Evolutionary conservation across 1,284 basidiomycete genomes (phyloP).

Genomic region (Cyathus pygmaeus): DNA sequence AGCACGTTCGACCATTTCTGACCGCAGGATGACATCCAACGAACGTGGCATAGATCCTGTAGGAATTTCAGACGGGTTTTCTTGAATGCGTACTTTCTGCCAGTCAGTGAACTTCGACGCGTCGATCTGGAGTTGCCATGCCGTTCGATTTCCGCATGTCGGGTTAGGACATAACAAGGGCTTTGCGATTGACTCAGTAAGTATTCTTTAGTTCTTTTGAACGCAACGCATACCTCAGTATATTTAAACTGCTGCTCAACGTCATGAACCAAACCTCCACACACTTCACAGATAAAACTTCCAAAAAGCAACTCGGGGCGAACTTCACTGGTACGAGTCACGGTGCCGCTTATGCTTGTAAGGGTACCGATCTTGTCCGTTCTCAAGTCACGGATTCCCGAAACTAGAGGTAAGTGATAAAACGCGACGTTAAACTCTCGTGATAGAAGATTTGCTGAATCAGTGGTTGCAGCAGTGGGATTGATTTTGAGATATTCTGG

Average conservation of each 20-base stretch:
- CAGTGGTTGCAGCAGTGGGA: slow-evolving; percentile 77
- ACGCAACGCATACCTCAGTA: slow-evolving; percentile 85
- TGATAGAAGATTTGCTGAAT: slow-evolving; percentile 87
- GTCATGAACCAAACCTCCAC: slow-evolving; percentile 88
- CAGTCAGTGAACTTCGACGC: slow-evolving; percentile 98
- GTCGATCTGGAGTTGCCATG: slow-evolving; percentile 97
- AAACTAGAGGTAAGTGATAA: slow-evolving; percentile 94
- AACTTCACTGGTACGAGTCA: slow-evolving; percentile 97
- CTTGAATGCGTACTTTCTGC: slow-evolving; percentile 99
- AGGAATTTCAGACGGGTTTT: slow-evolving; percentile 98
- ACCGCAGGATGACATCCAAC: slow-evolving; percentile 94
- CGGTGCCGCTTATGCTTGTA: slow-evolving; percentile 94
- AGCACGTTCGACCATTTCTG: slow-evolving; percentile 95
- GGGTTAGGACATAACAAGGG: slow-evolving; percentile 94
- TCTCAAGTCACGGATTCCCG: slow-evolving; percentile 93
- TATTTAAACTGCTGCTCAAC: slow-evolving; percentile 99
- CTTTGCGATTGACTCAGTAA: slow-evolving; percentile 47
- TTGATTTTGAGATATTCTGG: slow-evolving; percentile 96
- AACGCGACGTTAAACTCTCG: slow-evolving; percentile 97
- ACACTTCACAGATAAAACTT: slow-evolving; percentile 93
- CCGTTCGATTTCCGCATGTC: slow-evolving; percentile 89
- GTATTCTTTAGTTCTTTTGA: slow-evolving; percentile 4
- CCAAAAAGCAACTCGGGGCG: slow-evolving; percentile 94
- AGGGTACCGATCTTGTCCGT: slow-evolving; percentile 94
- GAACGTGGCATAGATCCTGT: slow-evolving; percentile 98